Evolutionary conservation across 148 eudicot genomes (phyloP), one percentile per base, ranked within the genome.

Genomic region (Rhododendron williamsianum): DNA sequence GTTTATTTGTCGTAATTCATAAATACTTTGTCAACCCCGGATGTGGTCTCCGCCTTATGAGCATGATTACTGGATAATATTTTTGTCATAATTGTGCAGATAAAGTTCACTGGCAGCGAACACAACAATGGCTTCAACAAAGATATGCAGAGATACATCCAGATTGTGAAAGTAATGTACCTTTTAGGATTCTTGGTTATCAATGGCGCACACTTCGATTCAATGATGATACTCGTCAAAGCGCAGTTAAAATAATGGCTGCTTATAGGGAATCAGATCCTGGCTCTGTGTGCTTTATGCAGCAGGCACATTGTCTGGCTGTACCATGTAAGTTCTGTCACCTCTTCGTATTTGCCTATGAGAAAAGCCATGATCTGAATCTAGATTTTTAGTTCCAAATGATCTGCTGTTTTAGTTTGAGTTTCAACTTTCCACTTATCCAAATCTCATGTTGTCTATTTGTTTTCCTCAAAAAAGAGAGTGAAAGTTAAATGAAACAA

Each of bases 151-250:
- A 93, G 88, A 84, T 91, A 78, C 80, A 84, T 88, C 93, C 95
- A 73, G 91, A 86, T 76, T 33, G 67, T 54, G 86, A 87, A 76
- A 84, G 81, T 25, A 84, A 82, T 56, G 90, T 82, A 54, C 78
- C 84, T 43, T 92, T 96, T 60, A 90, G 90, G 85, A 83, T 96
- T 82, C 89, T 92, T 84, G 99, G 97, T 82, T 96, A 94, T 82
- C 96, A 95, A 80, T 96, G 99, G 99, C 95, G 98, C 45, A 92
- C 93, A 71, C 97, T 96, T 85, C 99, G 95, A 48, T 96, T 96
- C 86, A 95, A 95, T 91, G 97, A 90, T 82, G 79, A 84, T 69
- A 96, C 99, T 63, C 97, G 98, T 18, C 96, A 96, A 89, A 96
- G 99, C 87, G 89, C 95, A 2, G 99, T 90, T 52, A 96, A 96